These are phyloP conservation scores for Hanseniaspora meyeri DNA, from an alignment of 805 yeast species.

Conservation along the genomic window DNA sequence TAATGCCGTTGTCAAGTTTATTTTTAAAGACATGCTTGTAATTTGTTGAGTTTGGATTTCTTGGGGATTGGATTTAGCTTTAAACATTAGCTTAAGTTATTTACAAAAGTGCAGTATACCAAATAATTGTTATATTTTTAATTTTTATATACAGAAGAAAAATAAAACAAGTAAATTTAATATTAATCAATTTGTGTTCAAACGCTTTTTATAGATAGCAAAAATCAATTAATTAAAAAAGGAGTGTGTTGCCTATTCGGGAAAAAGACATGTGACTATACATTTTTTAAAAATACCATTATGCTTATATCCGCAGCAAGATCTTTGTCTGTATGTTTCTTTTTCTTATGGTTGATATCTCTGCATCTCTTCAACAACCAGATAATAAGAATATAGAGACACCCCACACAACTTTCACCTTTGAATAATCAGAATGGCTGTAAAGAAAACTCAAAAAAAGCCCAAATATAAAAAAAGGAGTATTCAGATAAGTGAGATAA, in stretches of 20 bases:
- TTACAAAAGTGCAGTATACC: too few relatives aligned
- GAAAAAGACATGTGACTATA: neutral
- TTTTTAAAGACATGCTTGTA: neutral
- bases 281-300: neutral
- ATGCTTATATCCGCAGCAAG: neutral
- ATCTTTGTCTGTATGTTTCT: too few relatives aligned
- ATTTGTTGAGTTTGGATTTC: too few relatives aligned
- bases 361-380: too few relatives aligned
- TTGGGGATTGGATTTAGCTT: too few relatives aligned
- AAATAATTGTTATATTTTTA: neutral
- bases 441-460: neutral
- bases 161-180: neutral
- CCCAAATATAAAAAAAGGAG: conserved; percentile 1
- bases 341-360: too few relatives aligned
- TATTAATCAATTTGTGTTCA: neutral
- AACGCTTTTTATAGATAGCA: neutral
- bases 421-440: neutral
- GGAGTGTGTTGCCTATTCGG: neutral
- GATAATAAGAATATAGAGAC: too few relatives aligned
- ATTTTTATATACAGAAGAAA: neutral
- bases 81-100: too few relatives aligned
- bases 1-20: neutral
- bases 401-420: too few relatives aligned
- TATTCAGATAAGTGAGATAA: neutral
- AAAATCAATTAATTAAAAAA: neutral